phyloP scores from a whole-genome alignment of 768 basidiomycete genomes.

The Erythrobasidium yunnanense region DNA sequence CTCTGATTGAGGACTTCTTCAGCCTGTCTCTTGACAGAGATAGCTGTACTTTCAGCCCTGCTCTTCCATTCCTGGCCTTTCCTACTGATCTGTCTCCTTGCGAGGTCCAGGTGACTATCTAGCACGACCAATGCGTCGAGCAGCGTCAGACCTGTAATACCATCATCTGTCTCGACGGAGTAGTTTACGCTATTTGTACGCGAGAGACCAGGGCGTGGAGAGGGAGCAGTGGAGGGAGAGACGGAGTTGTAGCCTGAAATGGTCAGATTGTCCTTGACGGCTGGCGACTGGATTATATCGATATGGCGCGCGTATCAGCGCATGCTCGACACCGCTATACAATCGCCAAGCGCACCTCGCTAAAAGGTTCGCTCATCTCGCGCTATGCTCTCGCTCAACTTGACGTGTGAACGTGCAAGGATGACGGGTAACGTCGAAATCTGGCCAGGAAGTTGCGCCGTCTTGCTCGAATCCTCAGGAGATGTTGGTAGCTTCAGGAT shows the following conservation, averaged over 20 bases:
- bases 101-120: slow-evolving; percentile 34
- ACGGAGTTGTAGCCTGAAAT: neutral
- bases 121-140: slow-evolving; percentile 35
- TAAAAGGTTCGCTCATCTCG: neutral
- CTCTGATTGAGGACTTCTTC: neutral
- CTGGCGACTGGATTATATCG: neutral
- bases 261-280: neutral
- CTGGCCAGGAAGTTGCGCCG: too few species aligned
- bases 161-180: slow-evolving; percentile 28
- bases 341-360: neutral
- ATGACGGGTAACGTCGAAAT: too few species aligned
- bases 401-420: too few species aligned
- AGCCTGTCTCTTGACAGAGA: slow-evolving; percentile 1
- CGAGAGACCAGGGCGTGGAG: slow-evolving; percentile 12
- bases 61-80: slow-evolving; percentile 28
- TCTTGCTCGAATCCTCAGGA: too few species aligned
- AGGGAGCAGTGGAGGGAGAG: slow-evolving; percentile 13
- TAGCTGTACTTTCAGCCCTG: slow-evolving; percentile 5
- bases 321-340: too few species aligned
- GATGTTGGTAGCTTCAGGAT: too few species aligned
- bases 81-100: slow-evolving; percentile 27
- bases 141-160: slow-evolving; percentile 29
- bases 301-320: neutral
- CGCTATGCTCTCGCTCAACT: neutral
- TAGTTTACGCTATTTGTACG: slow-evolving; percentile 18